Conservation (phyloP, 2,329 filamentous ascomycete species). For the Venturia oleaginea region DNA sequence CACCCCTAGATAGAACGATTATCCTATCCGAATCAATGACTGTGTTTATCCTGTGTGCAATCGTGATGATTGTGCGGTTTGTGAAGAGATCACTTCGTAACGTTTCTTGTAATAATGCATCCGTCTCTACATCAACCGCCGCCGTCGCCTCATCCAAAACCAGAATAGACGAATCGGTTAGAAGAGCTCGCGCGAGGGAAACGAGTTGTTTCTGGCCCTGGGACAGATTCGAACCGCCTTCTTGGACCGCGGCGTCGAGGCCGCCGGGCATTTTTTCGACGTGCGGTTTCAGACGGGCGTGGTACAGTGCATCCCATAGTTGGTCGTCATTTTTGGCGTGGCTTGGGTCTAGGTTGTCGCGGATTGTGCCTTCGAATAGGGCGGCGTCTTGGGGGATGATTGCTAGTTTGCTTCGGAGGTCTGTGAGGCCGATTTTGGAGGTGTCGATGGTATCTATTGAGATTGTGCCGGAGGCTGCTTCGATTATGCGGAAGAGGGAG, state of each 20-base stretch:
- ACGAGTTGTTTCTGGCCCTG: constrained; percentile 84
- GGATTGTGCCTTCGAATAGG: constrained; percentile 76
- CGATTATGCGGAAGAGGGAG: constrained; percentile 82
- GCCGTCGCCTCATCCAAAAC: constrained; percentile 84
- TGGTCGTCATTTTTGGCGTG: constrained; percentile 88
- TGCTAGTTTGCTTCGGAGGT: constrained; percentile 72
- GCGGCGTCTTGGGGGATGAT: constrained; percentile 94
- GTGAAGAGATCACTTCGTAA: constrained; percentile 56
- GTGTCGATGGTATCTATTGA: constrained; percentile 77
- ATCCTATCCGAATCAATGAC: constrained; percentile 76
- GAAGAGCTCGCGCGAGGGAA: constrained; percentile 75
- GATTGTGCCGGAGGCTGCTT: constrained; percentile 67
- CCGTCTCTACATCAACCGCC: constrained; percentile 52
- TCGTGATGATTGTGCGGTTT: constrained; percentile 86
- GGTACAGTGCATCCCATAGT: constrained; percentile 81
- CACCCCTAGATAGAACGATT: constrained; percentile 76
- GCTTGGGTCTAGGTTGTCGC: constrained; percentile 84
- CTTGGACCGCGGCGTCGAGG: constrained; percentile 73
- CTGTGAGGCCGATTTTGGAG: constrained; percentile 73
- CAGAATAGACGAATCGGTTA: constrained; percentile 89
- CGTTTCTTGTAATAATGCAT: constrained; percentile 49
- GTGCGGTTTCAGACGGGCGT: constrained; percentile 80
- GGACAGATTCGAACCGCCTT: constrained; percentile 89
- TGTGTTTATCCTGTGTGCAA: constrained; percentile 92
- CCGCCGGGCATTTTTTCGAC: constrained; percentile 71